Percentiles rank a stretch among this genome's conserved stretches.
These are phyloP conservation scores for Aspergillus coremiiformis DNA, from an alignment of 495 filamentous ascomycete species.

Conservation along the genomic window DNA sequence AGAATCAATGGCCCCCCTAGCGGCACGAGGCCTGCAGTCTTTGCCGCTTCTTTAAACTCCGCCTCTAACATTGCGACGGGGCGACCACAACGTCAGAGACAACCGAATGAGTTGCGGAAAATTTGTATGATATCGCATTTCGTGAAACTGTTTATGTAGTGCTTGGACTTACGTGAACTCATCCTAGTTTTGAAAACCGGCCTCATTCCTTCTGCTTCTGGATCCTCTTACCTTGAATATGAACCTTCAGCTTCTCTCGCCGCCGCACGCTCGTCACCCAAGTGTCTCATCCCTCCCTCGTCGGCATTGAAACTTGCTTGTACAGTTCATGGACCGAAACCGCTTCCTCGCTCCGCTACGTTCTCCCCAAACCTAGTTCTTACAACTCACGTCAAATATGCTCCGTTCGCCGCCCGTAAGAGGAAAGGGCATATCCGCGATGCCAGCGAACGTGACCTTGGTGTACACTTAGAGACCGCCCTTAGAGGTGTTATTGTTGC, in stretches of 20 bases:
- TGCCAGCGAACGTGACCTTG: constrained; percentile 77
- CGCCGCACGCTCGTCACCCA: constrained; percentile 39
- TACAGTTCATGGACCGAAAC: constrained; percentile 86
- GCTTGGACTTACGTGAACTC: constrained; percentile 8
- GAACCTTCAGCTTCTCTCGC: constrained; percentile 48
- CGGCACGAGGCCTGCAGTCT: constrained; percentile 70
- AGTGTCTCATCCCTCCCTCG: constrained; percentile 42
- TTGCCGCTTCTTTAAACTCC: constrained; percentile 40
- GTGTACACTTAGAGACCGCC: constrained; percentile 84
- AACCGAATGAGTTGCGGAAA: constrained; percentile 63
- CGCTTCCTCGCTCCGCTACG: constrained; percentile 77
- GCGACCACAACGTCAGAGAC: constrained; percentile 45
- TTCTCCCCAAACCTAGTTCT: constrained; percentile 88
- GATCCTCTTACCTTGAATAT: constrained; percentile 90
- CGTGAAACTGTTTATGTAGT: background rate
- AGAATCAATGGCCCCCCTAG: constrained; percentile 82
- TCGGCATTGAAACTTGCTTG: constrained; percentile 81
- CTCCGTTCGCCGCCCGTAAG: constrained; percentile 79
- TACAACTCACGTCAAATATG: constrained; percentile 89
- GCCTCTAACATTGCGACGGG: constrained; percentile 28
- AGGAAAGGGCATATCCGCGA: constrained; percentile 85
- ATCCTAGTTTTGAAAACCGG: constrained; percentile 77
- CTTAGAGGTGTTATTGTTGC: constrained; percentile 83
- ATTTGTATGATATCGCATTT: constrained; percentile 56
- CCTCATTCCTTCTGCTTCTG: constrained; percentile 85